A percentile compares a stretch with the other conserved stretches of the same genome.
Conservation (phyloP, 164 flowering plant genomes). For the Stephania cephalantha region DNA sequence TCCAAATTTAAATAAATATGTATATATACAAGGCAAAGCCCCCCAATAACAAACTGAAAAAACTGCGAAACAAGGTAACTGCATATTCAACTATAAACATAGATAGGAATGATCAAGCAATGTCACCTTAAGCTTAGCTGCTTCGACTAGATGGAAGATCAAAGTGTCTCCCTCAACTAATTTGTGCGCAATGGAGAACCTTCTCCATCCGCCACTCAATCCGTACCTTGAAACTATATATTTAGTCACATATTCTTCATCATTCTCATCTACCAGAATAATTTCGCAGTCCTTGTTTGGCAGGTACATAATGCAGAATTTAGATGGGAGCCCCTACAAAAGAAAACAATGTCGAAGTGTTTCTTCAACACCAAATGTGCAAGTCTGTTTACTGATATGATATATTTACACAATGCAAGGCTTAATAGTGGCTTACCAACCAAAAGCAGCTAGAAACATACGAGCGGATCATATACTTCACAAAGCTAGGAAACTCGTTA, state of each 20-base stretch:
- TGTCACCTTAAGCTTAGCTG: neutral
- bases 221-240: neutral
- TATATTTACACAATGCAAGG: neutral
- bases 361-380: neutral
- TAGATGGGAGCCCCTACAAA: constrained; percentile 1
- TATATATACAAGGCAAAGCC: too few relatives aligned
- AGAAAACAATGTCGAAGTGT: neutral
- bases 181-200: constrained; percentile 1
- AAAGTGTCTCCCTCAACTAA: constrained; percentile 2
- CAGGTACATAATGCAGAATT: constrained; percentile 1
- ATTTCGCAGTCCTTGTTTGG: neutral
- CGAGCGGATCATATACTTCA: constrained; percentile 33
- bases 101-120: neutral
- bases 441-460: constrained; percentile 34
- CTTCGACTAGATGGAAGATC: constrained; percentile 3
- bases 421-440: constrained; percentile 24
- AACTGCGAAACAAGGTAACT: neutral
- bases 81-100: neutral
- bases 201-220: constrained; percentile 8
- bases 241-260: neutral
- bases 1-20: too few relatives aligned
- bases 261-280: neutral
- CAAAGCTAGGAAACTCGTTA: constrained; percentile 28
- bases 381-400: neutral
- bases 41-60: neutral